Conservation (phyloP, 2,329 filamentous ascomycete genomes). For the Botrytis fabae region DNA sequence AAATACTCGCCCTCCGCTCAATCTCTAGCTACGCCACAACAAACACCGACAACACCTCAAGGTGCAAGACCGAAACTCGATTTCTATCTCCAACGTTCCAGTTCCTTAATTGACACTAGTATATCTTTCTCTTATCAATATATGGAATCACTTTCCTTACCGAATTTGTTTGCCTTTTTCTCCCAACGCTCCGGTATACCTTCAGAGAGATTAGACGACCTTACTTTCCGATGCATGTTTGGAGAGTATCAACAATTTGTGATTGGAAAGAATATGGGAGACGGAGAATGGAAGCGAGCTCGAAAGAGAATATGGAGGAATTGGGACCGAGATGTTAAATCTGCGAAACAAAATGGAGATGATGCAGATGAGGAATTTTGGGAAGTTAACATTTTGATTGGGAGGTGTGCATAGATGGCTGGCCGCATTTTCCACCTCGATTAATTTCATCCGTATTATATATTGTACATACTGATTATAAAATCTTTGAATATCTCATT, state of each 20-base stretch:
- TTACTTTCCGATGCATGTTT: conserved; percentile 23
- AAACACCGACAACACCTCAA: conserved; percentile 16
- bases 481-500: not conserved
- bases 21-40: not conserved
- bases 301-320: conserved; percentile 22
- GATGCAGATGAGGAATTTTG: conserved; percentile 13
- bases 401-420: not conserved
- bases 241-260: conserved; percentile 21
- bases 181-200: conserved; percentile 7
- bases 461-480: not conserved
- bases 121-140: conserved; percentile 2
- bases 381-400: conserved; percentile 23
- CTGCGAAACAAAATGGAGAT: not conserved
- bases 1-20: not conserved
- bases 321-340: conserved; percentile 13
- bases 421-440: no score
- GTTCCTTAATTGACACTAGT: not conserved
- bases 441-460: not conserved
- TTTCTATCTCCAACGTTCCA: conserved; percentile 19
- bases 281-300: conserved; percentile 15
- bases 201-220: not conserved
- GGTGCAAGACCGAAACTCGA: conserved; percentile 6
- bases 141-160: conserved; percentile 12
- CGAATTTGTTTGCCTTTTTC: conserved; percentile 14
- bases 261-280: conserved; percentile 14